Base-by-base conservation (phyloP, 805 yeast genomes). In the Saccharomycopsis sp. region DNA sequence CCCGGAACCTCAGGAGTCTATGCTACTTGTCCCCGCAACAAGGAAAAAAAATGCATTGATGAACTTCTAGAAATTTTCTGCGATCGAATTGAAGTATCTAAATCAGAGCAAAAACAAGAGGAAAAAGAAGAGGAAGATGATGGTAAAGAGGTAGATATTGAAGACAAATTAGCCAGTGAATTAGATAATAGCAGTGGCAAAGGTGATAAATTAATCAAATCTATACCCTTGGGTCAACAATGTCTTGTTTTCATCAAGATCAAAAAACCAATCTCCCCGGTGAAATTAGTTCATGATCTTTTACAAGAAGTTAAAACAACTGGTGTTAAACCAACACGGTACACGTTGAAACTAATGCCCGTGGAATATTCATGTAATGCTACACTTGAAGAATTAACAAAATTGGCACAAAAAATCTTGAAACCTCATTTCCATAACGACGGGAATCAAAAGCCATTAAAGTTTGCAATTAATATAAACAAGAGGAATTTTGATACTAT, bases 1-100 rank as follows among this genome's bases (percentile, higher is more conserved):
- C 95, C 96, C 0, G 82, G 82, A 32, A 84, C 93, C 44, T 66
- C 81, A 31, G 98, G 98, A 0, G 71, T 93, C 0, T 93, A 85
- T 62, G 95, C 88, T 9, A 85, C 97, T 0, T 90, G 97, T 61
- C 75, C 78, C 40, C 72, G 96, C 54, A 82, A 83, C 31, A 78
- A 81, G 48, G 98, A 93, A 60, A 71, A 71, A 43, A 78, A 74
- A 43, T 86, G 94, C 49, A 72, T 81, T n/a, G 77, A 77, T 51
- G 97, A 88, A 59, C 64, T 88, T 54, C 68, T 74, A 50, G 61
- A 67, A 45, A 58, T 86, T 7, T 71, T 88, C 34, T 63, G 66
- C 40, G 86, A 80, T 16, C 71, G 74, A 37, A 52, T 72, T 11
- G 71, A 71, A 43, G 72, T 71, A 48, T 74, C 71, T 47, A 67